Evolutionary conservation across 1,284 basidiomycete genomes (phyloP).

Genomic region (Coniophora puteana): DNA sequence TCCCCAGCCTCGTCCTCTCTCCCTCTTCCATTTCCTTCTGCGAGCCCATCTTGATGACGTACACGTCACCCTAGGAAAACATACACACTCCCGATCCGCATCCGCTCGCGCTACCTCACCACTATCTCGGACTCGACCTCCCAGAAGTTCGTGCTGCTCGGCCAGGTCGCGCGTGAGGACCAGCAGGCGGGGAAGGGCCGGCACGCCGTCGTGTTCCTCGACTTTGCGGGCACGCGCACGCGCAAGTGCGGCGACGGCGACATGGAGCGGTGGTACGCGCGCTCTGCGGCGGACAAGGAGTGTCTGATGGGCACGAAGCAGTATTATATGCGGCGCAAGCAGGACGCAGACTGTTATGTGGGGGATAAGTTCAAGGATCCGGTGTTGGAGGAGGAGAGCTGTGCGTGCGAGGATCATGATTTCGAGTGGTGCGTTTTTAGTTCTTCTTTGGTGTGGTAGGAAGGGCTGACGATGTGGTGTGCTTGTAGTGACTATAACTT

Average conservation of each 20-base stretch:
- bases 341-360: constrained; percentile 87
- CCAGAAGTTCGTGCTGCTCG: constrained; percentile 88
- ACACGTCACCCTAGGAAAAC: constrained; percentile 52
- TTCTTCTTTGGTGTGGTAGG: neutral
- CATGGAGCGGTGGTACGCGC: constrained; percentile 89
- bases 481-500: constrained; percentile 81
- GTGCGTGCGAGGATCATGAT: constrained; percentile 83
- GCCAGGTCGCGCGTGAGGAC: constrained; percentile 67
- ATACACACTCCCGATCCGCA: constrained; percentile 65
- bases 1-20: neutral
- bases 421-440: constrained; percentile 78
- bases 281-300: constrained; percentile 57
- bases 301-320: constrained; percentile 95
- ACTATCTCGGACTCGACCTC: constrained; percentile 92
- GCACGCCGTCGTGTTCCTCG: constrained; percentile 77
- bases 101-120: constrained; percentile 76
- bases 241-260: constrained; percentile 74
- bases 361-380: constrained; percentile 89
- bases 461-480: neutral
- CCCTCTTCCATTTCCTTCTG: no score
- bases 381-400: constrained; percentile 77
- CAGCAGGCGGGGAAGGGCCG: constrained; percentile 52
- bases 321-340: constrained; percentile 89
- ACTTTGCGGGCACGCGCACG: constrained; percentile 73
- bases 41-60: constrained; percentile 46